These are phyloP conservation scores for Nitzschia palea DNA, from an alignment of 108 stramenopile species.

Conservation along the genomic window DNA sequence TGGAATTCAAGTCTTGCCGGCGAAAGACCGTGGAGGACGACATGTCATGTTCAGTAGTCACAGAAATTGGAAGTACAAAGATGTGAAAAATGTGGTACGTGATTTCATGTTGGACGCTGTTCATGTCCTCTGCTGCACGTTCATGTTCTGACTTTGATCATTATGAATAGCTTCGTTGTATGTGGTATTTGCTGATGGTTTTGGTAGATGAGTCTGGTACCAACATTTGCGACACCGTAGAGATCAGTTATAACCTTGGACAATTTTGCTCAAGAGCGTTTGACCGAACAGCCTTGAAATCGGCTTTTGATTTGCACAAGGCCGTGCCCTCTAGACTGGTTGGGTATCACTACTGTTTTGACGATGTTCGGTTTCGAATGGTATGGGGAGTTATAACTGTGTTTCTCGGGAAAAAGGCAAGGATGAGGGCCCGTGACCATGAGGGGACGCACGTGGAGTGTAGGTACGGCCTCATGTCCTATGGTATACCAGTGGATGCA, in stretches of 20 bases:
- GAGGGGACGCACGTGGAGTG: slow-evolving; percentile 13
- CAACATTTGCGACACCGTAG: slow-evolving; percentile 1
- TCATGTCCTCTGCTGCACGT: background rate
- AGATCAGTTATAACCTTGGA: slow-evolving; percentile 4
- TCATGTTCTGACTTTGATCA: background rate
- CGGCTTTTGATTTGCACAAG: background rate
- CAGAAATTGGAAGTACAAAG: background rate
- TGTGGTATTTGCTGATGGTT: slow-evolving; percentile 1
- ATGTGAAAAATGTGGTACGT: slow-evolving; percentile 9
- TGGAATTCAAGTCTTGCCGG: slow-evolving; percentile 5
- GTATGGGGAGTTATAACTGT: background rate
- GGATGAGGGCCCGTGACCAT: background rate
- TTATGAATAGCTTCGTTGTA: background rate
- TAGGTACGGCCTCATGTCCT: slow-evolving; percentile 10
- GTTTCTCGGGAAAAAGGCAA: slow-evolving; percentile 2
- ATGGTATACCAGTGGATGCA: slow-evolving; percentile 16
- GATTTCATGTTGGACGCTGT: background rate
- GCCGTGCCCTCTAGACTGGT: slow-evolving; percentile 4
- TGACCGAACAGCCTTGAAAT: background rate
- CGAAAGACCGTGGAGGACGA: slow-evolving; percentile 3
- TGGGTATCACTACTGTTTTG: slow-evolving; percentile 11
- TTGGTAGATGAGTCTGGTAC: background rate
- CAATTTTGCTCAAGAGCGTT: background rate
- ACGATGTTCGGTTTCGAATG: background rate
- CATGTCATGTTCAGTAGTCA: background rate